Base-by-base conservation (phyloP, 2,329 filamentous ascomycete genomes). In the Gyromitra esculenta region DNA sequence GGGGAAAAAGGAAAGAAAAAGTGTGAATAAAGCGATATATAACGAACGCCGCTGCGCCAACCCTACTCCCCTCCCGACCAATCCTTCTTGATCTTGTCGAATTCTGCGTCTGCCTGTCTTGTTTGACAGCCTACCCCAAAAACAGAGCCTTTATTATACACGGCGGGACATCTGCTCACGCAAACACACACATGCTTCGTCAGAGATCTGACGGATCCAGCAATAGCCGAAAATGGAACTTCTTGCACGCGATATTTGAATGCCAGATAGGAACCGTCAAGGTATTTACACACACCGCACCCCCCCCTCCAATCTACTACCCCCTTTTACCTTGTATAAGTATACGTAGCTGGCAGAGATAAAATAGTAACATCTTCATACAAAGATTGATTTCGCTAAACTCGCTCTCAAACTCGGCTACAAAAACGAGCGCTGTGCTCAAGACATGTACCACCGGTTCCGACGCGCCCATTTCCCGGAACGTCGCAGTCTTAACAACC, bases 371-470 rank as follows among this genome's bases (percentile, higher is more conserved):
- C 25, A 31, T 31, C 25, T 35, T 54, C 37, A 8, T 6, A 21
- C 18, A 73, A 56, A 77, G 77, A 43, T 79, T 41, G 72, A 77
- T 67, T 79, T 60, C 37, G 63, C 43, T 25, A 76, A 73, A 65
- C 72, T 79, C 15, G 75, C 78, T 18, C 13, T 37, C n/a, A 72
- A 64, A 31, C 76, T 79, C 13, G 72, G 77, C 11, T 77, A 78
- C 63, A 72, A 76, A 52, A 77, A 75, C 43, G 75, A 70, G 31
- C 75, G 75, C 48, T 71, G 78, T 39, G 77, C 78, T 18, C 64
- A 70, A 45, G 78, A 79, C 64, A 78, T 65, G 8, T 77, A 79
- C 54, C 64, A 73, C 63, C 75, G 77, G 18, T 79, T 78, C 70
- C 65, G 76, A 13, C 68, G 76, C 11, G 65, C 73, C 15, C 63